A percentile compares a stretch with the other conserved stretches of the same genome.
Conservation (phyloP, 768 basidiomycete genomes). For the Hortiboletus flavorubellus region DNA sequence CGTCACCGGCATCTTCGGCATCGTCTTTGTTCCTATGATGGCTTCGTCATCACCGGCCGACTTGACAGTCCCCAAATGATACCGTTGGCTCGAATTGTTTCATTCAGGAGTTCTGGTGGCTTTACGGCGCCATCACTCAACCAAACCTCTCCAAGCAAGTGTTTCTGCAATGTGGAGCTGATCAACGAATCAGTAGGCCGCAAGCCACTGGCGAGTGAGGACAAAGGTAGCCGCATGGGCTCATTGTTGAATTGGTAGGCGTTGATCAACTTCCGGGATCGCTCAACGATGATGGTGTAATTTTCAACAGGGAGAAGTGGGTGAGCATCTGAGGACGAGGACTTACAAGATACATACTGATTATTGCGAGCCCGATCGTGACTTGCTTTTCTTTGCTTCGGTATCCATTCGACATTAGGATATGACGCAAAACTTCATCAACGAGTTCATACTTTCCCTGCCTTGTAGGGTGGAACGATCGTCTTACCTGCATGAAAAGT, state of each 20-base stretch:
- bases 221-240: slow-evolving; percentile 72
- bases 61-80: slow-evolving; percentile 39
- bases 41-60: slow-evolving; percentile 17
- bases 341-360: slow-evolving; percentile 46
- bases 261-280: slow-evolving; percentile 71
- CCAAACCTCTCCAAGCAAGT: slow-evolving; percentile 75
- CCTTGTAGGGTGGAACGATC: slow-evolving; percentile 27
- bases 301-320: slow-evolving; percentile 40
- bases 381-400: slow-evolving; percentile 59
- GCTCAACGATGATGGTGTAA: slow-evolving; percentile 61
- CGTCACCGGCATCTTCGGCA: slow-evolving; percentile 30
- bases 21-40: slow-evolving; percentile 28
- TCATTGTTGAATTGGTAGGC: slow-evolving; percentile 85
- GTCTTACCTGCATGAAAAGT: slow-evolving; percentile 75
- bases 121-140: slow-evolving; percentile 63
- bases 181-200: slow-evolving; percentile 74
- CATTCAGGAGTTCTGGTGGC: slow-evolving; percentile 60
- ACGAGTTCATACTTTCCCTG: slow-evolving; percentile 62
- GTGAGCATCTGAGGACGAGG: neutral
- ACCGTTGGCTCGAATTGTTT: slow-evolving; percentile 58
- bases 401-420: slow-evolving; percentile 72
- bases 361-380: slow-evolving; percentile 69
- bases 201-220: slow-evolving; percentile 68
- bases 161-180: slow-evolving; percentile 76
- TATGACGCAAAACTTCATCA: slow-evolving; percentile 73